Percentiles rank a stretch among this genome's conserved stretches.
Evolutionary conservation across 805 yeast species (phyloP).

Genomic region (Lipomyces sp.): DNA sequence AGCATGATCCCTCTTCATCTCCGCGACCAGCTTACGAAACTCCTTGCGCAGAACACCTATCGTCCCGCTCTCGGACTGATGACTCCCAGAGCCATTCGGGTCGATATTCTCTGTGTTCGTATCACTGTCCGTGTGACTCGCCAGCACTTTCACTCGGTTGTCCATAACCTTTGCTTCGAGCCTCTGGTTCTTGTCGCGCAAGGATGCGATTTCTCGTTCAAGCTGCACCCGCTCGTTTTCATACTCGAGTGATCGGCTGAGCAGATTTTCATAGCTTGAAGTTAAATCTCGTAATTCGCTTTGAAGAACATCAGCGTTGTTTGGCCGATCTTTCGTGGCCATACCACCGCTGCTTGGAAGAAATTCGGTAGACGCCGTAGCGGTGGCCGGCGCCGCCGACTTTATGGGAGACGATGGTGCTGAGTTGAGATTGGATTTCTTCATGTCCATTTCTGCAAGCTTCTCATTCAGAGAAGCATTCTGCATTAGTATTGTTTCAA

Average conservation of each 20-base stretch:
- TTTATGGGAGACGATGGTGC: background rate
- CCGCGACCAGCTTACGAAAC: slow-evolving; percentile 31
- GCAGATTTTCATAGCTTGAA: slow-evolving; percentile 22
- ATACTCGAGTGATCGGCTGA: slow-evolving; percentile 18
- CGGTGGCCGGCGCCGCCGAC: background rate
- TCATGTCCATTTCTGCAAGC: slow-evolving; percentile 14
- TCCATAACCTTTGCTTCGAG: slow-evolving; percentile 28
- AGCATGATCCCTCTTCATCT: slow-evolving; percentile 25
- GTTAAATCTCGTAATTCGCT: slow-evolving; percentile 16
- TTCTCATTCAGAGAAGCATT: slow-evolving; percentile 31
- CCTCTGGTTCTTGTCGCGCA: slow-evolving; percentile 22
- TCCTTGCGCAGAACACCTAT: slow-evolving; percentile 28
- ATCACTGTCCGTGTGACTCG: slow-evolving; percentile 4
- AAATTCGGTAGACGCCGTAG: background rate
- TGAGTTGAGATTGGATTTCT: slow-evolving; percentile 4
- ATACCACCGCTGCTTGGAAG: background rate
- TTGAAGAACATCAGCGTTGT: slow-evolving; percentile 9
- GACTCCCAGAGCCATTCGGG: background rate
- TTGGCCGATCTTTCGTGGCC: background rate
- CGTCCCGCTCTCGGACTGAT: slow-evolving; percentile 17
- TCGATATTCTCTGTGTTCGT: slow-evolving; percentile 3
- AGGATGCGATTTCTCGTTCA: slow-evolving; percentile 21
- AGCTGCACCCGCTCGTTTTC: slow-evolving; percentile 24
- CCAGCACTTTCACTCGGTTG: slow-evolving; percentile 20
- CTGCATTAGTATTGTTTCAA: slow-evolving; percentile 29